Evolutionary conservation across 2,329 filamentous ascomycete species (phyloP).

Genomic region (Lachnum nothofagi): DNA sequence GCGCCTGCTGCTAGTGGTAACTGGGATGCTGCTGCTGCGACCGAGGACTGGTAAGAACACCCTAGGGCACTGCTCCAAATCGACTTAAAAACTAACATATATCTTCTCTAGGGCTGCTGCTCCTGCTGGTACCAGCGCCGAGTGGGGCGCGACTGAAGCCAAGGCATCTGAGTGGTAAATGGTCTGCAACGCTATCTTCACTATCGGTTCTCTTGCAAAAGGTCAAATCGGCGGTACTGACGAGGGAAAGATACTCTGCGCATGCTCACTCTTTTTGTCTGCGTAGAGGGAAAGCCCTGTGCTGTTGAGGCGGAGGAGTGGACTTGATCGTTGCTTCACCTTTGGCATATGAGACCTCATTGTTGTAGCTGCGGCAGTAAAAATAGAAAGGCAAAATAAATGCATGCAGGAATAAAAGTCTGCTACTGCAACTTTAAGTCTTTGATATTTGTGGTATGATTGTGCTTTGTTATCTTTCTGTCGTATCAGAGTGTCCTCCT

Average conservation of each 20-base stretch:
- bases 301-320: constrained; percentile 65
- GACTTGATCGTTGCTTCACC: constrained; percentile 70
- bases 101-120: constrained; percentile 38
- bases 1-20: constrained; percentile 55
- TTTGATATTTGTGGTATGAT: too few relatives aligned
- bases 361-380: constrained; percentile 2
- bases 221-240: constrained; percentile 72
- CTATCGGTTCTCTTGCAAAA: constrained; percentile 24
- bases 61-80: background rate
- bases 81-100: background rate
- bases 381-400: constrained; percentile 8
- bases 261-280: constrained; percentile 38
- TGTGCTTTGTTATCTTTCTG: too few relatives aligned
- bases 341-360: constrained; percentile 7
- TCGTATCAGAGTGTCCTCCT: too few relatives aligned
- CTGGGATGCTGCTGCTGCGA: constrained; percentile 55
- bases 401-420: background rate
- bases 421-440: too few relatives aligned
- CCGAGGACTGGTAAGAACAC: constrained; percentile 38
- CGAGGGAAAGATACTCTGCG: constrained; percentile 98
- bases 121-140: constrained; percentile 38
- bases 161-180: constrained; percentile 38
- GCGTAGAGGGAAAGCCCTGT: constrained; percentile 96
- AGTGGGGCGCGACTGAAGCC: constrained; percentile 49
- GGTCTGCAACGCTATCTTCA: constrained; percentile 4